A percentile compares a stretch with the other conserved stretches of the same genome.
Evolutionary conservation across 192 early-diverging fungal species (phyloP).

Genomic region (Rhizophagus clarus): DNA sequence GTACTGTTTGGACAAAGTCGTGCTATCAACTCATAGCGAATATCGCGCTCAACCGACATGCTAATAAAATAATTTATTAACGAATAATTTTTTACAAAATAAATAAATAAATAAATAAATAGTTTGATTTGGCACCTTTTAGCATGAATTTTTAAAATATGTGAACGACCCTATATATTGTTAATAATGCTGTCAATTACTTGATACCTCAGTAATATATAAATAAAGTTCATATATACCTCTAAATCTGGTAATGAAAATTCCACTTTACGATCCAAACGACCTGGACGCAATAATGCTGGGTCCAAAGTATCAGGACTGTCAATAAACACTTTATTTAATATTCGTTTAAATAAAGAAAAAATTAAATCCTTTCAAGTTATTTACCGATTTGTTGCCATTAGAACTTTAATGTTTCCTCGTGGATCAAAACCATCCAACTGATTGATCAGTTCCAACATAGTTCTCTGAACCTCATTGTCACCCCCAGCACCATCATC

Average conservation of each 20-base stretch:
- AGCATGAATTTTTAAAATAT: conserved; percentile 99
- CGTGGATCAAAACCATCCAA: conserved; percentile 99
- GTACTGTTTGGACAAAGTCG: conserved; percentile 99
- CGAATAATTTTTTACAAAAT: neutral
- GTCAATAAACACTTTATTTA: conserved; percentile 33
- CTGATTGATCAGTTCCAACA: conserved; percentile 99
- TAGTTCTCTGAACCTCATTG: conserved; percentile 99
- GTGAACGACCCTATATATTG: conserved; percentile 78
- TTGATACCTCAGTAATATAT: neutral
- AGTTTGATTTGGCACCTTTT: conserved; percentile 47
- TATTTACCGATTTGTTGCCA: conserved; percentile 90
- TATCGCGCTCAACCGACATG: conserved; percentile 99
- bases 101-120: too few species aligned
- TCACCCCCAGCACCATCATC: conserved; percentile 99
- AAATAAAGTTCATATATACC: conserved; percentile 36
- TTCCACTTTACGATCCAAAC: conserved; percentile 98
- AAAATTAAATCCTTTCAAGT: neutral
- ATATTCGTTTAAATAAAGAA: too few species aligned
- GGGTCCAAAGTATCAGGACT: conserved; percentile 98
- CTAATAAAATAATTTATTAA: conserved; percentile 30
- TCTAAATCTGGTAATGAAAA: conserved; percentile 95
- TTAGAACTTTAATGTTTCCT: conserved; percentile 99
- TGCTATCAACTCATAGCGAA: conserved; percentile 98
- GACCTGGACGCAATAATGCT: conserved; percentile 94
- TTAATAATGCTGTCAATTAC: conserved; percentile 6